Evolutionary conservation across 768 basidiomycete genomes (phyloP), one percentile per base, ranked within the genome.

Genomic region (Hygrocybe punicea): DNA sequence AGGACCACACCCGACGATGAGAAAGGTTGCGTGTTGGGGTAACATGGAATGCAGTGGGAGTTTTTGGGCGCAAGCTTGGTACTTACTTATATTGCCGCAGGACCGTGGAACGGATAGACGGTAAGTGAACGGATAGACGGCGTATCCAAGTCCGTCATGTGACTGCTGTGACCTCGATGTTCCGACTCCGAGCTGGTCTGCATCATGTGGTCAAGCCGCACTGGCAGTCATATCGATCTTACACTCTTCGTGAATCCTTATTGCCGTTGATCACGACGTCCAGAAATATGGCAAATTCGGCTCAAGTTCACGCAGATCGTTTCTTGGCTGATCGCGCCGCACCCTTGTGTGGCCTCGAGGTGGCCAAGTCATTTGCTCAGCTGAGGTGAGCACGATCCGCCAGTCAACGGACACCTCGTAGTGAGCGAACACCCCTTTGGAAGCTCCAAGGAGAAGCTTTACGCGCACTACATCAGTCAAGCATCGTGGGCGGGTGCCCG

Each of bases 401-500:
- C 49, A 37, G 58, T n/a, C n/a, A n/a, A 60, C 9, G 52, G 61
- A 16, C 57, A 24, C 35, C 37, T 51, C 44, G 6, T 21, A n/a
- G 52, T 51, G n/a, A 58, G 57, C 51, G 17, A 25, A 46, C 37
- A n/a, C 53, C 37, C 49, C 24, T 44, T 54, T 9, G 39, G 39
- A 55, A 93, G 90, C 51, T 74, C 81, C 5, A 80, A 79, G 62
- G 91, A 93, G 66, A 87, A 90, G 73, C 80, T 85, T 58, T 94
- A 94, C 64, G 81, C 87, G 2, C 89, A 93, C 70, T 84, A 81
- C 65, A 51, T 91, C 13, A 80, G 78, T 17, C 65, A 82, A 60
- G 91, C 91, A 6, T 84, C 85, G 1, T 94, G 92, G 92, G 88
- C 88, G 0, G 92, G 92, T 25, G 88, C 83, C 50, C 80, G 87